These are phyloP conservation scores for Debaryomycetaceae sp. DNA, from an alignment of 1,139 yeast genomes.

Conservation along the genomic window DNA sequence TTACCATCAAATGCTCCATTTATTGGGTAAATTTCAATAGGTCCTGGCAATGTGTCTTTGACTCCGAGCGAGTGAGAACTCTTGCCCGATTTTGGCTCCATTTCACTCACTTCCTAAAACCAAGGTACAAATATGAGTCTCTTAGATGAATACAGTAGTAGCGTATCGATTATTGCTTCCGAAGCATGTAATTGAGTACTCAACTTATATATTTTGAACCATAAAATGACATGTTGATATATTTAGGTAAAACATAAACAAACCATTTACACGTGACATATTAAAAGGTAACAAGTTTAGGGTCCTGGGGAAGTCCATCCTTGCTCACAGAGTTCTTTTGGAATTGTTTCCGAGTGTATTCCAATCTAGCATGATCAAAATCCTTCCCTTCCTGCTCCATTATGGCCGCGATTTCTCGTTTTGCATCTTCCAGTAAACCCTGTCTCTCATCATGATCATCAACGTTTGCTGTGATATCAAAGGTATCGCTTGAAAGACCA, in stretches of 20 bases:
- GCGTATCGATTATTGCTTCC: background rate
- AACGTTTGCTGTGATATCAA: constrained; percentile 51
- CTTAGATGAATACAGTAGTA: background rate
- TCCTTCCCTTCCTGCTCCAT: constrained; percentile 49
- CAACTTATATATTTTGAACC: background rate
- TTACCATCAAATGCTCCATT: background rate
- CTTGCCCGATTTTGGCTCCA: background rate
- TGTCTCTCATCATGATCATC: constrained; percentile 47
- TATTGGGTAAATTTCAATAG: constrained; percentile 11
- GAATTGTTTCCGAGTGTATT: constrained; percentile 46
- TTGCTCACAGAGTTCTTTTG: constrained; percentile 50
- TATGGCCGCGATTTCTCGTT: constrained; percentile 45
- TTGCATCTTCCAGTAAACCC: constrained; percentile 60
- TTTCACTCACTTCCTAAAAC: background rate
- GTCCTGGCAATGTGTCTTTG: background rate
- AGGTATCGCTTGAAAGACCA: constrained; percentile 63
- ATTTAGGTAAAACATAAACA: constrained; percentile 5
- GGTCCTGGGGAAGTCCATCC: constrained; percentile 39
- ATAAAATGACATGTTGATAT: background rate
- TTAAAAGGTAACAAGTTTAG: constrained; percentile 34
- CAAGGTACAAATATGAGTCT: background rate
- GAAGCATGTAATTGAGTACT: background rate
- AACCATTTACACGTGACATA: constrained; percentile 6
- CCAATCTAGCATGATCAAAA: constrained; percentile 70
- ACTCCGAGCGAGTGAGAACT: background rate